Base-by-base conservation (phyloP, 1,139 yeast species). In the Hansenula anomala region DNA sequence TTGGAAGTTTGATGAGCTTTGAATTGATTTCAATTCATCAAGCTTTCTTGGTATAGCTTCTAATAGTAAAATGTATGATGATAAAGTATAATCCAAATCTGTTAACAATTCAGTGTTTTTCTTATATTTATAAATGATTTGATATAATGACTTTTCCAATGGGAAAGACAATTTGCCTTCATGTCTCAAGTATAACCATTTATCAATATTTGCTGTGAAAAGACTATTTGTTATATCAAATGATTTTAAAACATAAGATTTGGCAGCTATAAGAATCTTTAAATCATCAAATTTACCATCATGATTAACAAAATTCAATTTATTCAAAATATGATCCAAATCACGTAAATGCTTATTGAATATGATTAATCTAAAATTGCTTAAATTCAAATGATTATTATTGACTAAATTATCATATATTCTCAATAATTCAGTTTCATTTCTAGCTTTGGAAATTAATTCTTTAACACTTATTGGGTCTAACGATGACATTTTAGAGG, bases 111-210 rank as follows among this genome's bases (percentile, higher is more conserved):
- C 10, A 17, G n/a, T 14, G 16, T 31, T 28, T 14, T 14, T 38
- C 40, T 13, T 30, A 35, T 1, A 42, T 18, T 8, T 44, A 22
- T 36, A 40, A 11, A 46, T 38, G 10, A 46, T 33, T 22, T 50
- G 52, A 27, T 50, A 48, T 4, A 50, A 31, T 4, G 46, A 34
- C 37, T 46, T 50, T 39, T 47, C 48, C 20, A 44, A 23, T 11
- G 44, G 28, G 4, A 38, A 27, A 6, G 46, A 31, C 15, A 48
- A 30, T 6, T 18, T 6, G 1, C 24, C 34, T 2, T 33, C 30
- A 6, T 37, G 6, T 18, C 44, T 29, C 30, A 45, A 14, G 6
- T 6, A 4, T 1, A 48, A 14, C 54, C 54, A 50, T 3, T 13
- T 24, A 4, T 14, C 4, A 12, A 40, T 26, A 30, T 47, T 36